phyloP scores from a whole-genome alignment of 78 protist species.

The Tieghemostelium lacteum region DNA sequence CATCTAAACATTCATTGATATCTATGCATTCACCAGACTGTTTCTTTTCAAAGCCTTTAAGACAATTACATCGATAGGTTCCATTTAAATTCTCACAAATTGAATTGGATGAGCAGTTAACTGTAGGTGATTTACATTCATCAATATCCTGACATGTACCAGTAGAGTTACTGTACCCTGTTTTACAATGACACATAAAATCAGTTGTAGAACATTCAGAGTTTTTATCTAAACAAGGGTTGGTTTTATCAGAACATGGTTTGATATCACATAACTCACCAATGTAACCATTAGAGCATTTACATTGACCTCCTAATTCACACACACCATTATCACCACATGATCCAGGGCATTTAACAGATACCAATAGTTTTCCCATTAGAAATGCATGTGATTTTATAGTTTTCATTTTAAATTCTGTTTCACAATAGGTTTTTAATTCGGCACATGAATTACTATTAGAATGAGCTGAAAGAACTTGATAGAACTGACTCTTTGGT shows the following conservation, averaged over 20 bases:
- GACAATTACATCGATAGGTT: slow-evolving; percentile 17
- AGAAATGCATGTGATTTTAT: no score
- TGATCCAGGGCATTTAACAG: no score
- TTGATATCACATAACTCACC: neutral
- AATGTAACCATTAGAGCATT: neutral
- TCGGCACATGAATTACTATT: no score
- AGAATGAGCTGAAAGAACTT: no score
- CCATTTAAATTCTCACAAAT: slow-evolving; percentile 12
- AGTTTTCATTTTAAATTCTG: no score
- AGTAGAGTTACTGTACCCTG: neutral
- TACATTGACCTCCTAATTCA: neutral
- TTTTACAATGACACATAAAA: neutral
- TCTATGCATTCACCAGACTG: slow-evolving; percentile 29
- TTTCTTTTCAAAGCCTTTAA: neutral
- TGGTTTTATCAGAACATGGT: neutral
- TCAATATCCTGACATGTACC: neutral
- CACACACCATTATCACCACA: neutral
- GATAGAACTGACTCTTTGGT: no score
- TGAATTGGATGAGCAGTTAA: neutral
- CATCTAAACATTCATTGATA: slow-evolving; percentile 40
- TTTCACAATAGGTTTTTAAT: no score
- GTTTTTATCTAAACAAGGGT: neutral
- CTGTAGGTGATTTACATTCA: neutral
- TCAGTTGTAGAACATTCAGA: neutral
- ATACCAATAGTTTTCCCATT: no score